Base-by-base conservation (phyloP, 495 filamentous ascomycete genomes). In the Penicillium manginii region DNA sequence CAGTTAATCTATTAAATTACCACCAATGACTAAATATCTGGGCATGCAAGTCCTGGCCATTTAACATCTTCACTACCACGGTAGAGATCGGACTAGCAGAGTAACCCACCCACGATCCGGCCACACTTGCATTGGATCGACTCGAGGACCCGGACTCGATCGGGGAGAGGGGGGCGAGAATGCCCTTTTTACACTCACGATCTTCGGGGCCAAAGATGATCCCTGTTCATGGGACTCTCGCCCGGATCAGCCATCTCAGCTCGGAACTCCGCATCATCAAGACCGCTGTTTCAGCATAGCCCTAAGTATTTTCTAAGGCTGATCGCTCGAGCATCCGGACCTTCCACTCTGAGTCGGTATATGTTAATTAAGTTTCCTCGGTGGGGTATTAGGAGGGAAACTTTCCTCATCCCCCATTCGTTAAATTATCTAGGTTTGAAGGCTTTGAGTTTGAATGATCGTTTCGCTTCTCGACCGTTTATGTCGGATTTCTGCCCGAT, bases 221-320 rank as follows among this genome's bases (percentile, higher is more conserved):
- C 40, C 40, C 40, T 43, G 40, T 43, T 43, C 40, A 43, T 47
- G 26, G 26, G 52, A 43, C n/a, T 43, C 6, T 18, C 11, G 15
- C 40, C 40, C 40, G 40, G 40, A 43, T 55, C 52, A 10, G 2
- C 43, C 33, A 55, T 55, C n/a, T 55, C n/a, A 19, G n/a, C 40
- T 19, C 17, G 12, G 8, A 12, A 4, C 31, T 48, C 53, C 53
- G 53, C 53, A 55, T 17, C n/a, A 21, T 19, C 42, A 7, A 55
- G 47, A 2, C 35, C 39, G 47, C 11, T 32, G 55, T 58, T 52
- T 58, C 48, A 58, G n/a, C 37, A 52, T 48, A 18, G 18, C 35
- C 33, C 37, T 10, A 45, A 19, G 48, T 18, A n/a, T 46, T 58
- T 46, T 23, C 48, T 45, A 58, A 37, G 55, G 55, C 55, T 58